Evolutionary conservation across 352 stramenopile species (phyloP), one percentile per base, ranked within the genome.

Genomic region (Phytophthora colocasiae): DNA sequence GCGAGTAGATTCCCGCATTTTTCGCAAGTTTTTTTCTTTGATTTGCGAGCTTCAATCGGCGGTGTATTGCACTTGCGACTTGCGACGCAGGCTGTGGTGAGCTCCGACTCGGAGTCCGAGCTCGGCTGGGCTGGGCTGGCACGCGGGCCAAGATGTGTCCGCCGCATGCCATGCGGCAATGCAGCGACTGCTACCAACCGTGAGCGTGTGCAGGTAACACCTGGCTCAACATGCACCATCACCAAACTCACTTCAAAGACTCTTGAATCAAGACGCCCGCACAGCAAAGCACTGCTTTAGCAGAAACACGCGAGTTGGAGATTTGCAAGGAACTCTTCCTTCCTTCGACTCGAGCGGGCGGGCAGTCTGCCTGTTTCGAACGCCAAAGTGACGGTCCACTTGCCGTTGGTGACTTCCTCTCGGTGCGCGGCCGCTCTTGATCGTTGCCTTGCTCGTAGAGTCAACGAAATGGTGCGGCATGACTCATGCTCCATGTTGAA

Each of bases 1-100:
- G 43, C 43, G 24, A 27, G 19, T 52, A 52, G 27, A 39, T 52
- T 36, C 31, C 31, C 31, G 31, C 14, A 40, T 39, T 38, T 31
- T 48, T 58, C 27, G 52, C 11, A 26, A 40, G 11, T 14, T 65
- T 62, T 58, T 22, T 22, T 64, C 52, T 69, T 32, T 50, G 60
- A 51, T 51, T 63, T 69, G 26, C 36, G 44, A 70, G 40, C 53
- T 63, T 52, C 55, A 55, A 58, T 49, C 36, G 39, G 32, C 27
- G n/a, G 56, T 66, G 36, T 66, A 62, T 61, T 71, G 63, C 63
- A 62, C 63, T 61, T 71, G 47, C 32, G 36, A 39, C 19, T 57
- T 57, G 51, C 47, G 27, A 43, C 38, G 34, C 50, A 14, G 48
- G 48, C 32, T 9, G 39, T 61, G 40, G 55, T 54, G 48, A 66